Evolutionary conservation across 2,329 filamentous ascomycete genomes (phyloP).

Genomic region (Aureobasidium sp.): DNA sequence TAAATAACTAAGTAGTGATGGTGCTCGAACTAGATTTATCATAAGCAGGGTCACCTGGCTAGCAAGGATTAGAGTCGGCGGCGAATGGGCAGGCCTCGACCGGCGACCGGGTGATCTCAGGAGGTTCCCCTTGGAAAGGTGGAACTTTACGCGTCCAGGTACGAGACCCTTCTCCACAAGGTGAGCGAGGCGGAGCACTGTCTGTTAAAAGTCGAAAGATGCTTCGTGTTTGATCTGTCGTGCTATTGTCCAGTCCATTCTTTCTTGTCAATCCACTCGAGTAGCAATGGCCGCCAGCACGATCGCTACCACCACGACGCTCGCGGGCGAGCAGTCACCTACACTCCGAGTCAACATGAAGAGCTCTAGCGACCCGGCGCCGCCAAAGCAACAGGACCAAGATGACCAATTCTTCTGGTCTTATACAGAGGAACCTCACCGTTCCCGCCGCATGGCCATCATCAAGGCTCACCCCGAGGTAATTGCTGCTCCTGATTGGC

Average conservation of each 20-base stretch:
- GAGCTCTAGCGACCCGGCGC: slow-evolving; percentile 18
- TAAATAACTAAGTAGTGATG: no score
- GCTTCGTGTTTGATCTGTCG: not conserved
- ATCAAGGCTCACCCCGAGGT: slow-evolving; percentile 98
- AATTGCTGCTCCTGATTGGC: slow-evolving; percentile 20
- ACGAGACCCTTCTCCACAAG: slow-evolving; percentile 4
- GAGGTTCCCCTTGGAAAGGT: not conserved
- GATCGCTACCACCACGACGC: slow-evolving; percentile 9
- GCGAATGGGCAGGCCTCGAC: slow-evolving; percentile 3
- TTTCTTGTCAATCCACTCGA: not conserved
- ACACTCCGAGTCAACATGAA: slow-evolving; percentile 10
- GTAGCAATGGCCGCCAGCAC: slow-evolving; percentile 2
- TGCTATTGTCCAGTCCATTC: not conserved
- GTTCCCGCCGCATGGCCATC: slow-evolving; percentile 82
- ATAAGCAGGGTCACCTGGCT: not conserved
- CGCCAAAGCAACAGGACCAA: not conserved
- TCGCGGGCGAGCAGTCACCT: slow-evolving; percentile 8
- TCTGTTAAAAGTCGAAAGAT: slow-evolving; percentile 8
- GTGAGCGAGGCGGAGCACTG: slow-evolving; percentile 3
- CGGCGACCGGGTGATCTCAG: slow-evolving; percentile 6
- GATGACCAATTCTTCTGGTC: slow-evolving; percentile 86
- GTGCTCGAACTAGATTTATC: no score
- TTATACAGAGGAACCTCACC: slow-evolving; percentile 95
- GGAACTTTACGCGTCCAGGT: slow-evolving; percentile 6
- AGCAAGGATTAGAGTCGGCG: not conserved